These are phyloP conservation scores for Mycena capillaripes DNA, from an alignment of 768 basidiomycete species.

Conservation along the genomic window DNA sequence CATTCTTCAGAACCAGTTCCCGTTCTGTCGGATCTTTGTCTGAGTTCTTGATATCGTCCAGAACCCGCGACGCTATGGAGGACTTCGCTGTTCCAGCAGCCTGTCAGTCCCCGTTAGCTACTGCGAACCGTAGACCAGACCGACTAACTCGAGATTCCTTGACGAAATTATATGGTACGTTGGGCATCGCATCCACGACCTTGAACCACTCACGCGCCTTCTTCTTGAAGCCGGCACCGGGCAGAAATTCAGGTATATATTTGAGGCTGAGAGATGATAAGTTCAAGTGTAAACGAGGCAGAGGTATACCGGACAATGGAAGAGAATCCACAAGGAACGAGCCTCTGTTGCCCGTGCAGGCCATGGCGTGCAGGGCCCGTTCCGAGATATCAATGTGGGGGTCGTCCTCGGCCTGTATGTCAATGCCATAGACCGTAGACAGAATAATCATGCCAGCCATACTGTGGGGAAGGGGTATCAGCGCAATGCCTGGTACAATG, in stretches of 20 bases:
- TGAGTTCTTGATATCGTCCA: slow-evolving; percentile 28
- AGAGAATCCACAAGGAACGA: slow-evolving; percentile 50
- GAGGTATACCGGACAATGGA: not conserved
- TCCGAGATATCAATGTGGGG: slow-evolving; percentile 50
- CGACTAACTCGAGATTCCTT: slow-evolving; percentile 10
- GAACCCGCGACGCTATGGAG: slow-evolving; percentile 31
- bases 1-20: not conserved
- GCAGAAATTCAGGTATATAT: slow-evolving; percentile 52
- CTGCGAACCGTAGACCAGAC: not conserved
- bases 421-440: slow-evolving; percentile 50
- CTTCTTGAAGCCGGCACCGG: slow-evolving; percentile 51
- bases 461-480: slow-evolving; percentile 1
- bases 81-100: slow-evolving; percentile 32
- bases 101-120: not conserved
- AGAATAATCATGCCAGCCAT: slow-evolving; percentile 41
- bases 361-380: slow-evolving; percentile 43
- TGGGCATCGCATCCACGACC: slow-evolving; percentile 35
- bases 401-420: slow-evolving; percentile 48
- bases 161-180: slow-evolving; percentile 41
- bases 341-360: slow-evolving; percentile 43
- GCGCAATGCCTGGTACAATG: too few relatives aligned
- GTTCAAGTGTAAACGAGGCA: not conserved
- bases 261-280: slow-evolving; percentile 42
- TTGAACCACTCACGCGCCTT: slow-evolving; percentile 46
- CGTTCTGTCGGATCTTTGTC: not conserved